phyloP scores from a whole-genome alignment of 345 rosid species.

The Ailanthus altissimus region DNA sequence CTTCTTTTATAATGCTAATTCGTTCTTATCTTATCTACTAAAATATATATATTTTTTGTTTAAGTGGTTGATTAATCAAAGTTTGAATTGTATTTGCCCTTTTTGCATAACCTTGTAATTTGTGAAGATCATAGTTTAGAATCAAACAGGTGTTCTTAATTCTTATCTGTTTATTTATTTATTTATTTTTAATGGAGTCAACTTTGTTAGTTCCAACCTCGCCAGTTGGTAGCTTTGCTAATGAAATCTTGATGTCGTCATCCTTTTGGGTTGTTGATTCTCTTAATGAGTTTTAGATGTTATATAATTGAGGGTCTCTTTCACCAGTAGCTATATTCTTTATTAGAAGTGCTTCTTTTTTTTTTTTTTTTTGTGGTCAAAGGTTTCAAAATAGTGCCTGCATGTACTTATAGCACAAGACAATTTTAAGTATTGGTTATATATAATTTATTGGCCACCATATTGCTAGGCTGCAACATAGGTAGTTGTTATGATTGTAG shows the following conservation, averaged over 20 bases:
- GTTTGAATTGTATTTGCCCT: neutral
- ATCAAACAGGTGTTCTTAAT: neutral
- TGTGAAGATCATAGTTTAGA: neutral
- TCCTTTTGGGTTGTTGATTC: neutral
- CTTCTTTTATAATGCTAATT: neutral
- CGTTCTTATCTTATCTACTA: neutral
- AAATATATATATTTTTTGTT: neutral
- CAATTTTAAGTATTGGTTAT: neutral
- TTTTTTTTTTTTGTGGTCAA: neutral
- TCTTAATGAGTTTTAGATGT: neutral
- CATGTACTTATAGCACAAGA: neutral
- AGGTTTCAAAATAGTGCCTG: neutral
- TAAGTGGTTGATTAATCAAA: too few relatives aligned
- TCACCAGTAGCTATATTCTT: neutral
- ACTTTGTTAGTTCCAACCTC: neutral
- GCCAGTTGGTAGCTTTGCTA: conserved; percentile 2
- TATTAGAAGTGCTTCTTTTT: neutral
- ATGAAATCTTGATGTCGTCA: neutral
- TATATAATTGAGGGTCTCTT: neutral
- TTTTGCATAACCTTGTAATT: neutral
- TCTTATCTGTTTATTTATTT: neutral
- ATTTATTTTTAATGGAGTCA: neutral
- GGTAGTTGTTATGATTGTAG: neutral
- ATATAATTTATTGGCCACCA: neutral
- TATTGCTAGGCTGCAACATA: neutral